A percentile compares a stretch with the other conserved stretches of the same genome.
Evolutionary conservation across 2,329 filamentous ascomycete species (phyloP).

Genomic region (Fusarium torreyae): DNA sequence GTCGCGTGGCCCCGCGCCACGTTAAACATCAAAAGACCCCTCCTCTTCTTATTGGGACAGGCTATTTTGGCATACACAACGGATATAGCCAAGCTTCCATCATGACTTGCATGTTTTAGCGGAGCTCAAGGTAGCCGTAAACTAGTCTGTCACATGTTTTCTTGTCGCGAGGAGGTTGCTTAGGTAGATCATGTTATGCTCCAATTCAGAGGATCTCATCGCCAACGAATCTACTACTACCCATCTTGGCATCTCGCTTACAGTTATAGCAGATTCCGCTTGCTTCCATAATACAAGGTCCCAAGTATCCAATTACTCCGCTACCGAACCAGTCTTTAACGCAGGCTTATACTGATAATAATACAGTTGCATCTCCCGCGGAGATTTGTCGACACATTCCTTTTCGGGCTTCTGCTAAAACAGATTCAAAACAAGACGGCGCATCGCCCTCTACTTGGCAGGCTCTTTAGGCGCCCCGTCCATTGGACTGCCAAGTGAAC

Average conservation of each 20-base stretch:
- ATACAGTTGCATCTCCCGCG: constrained; percentile 32
- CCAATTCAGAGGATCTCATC: constrained; percentile 19
- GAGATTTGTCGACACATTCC: constrained; percentile 21
- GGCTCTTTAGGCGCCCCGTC: constrained; percentile 48
- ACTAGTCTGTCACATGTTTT: constrained; percentile 19
- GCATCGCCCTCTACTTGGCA: constrained; percentile 42
- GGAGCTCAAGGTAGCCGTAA: constrained; percentile 15
- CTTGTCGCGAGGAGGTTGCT: constrained; percentile 18
- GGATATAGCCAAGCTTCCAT: constrained; percentile 27
- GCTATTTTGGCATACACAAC: constrained; percentile 13
- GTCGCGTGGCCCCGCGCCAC: constrained; percentile 27
- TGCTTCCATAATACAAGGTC: constrained; percentile 19
- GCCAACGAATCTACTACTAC: constrained; percentile 14
- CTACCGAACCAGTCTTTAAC: constrained; percentile 8
- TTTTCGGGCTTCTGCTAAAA: constrained; percentile 32
- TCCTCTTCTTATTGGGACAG: constrained; percentile 27
- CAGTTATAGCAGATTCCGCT: constrained; percentile 20
- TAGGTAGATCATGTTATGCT: constrained; percentile 38
- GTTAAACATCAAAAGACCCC: constrained; percentile 2
- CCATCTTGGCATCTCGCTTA: constrained; percentile 30
- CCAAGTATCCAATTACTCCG: constrained; percentile 30
- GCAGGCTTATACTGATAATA: constrained; percentile 27
- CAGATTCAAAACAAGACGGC: constrained; percentile 25
- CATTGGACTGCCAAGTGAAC: constrained; percentile 49
- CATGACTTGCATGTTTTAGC: constrained; percentile 44